Evolutionary conservation across 2,329 filamentous ascomycete genomes (phyloP), one percentile per base, ranked within the genome.

Genomic region (Daldinia sp.): DNA sequence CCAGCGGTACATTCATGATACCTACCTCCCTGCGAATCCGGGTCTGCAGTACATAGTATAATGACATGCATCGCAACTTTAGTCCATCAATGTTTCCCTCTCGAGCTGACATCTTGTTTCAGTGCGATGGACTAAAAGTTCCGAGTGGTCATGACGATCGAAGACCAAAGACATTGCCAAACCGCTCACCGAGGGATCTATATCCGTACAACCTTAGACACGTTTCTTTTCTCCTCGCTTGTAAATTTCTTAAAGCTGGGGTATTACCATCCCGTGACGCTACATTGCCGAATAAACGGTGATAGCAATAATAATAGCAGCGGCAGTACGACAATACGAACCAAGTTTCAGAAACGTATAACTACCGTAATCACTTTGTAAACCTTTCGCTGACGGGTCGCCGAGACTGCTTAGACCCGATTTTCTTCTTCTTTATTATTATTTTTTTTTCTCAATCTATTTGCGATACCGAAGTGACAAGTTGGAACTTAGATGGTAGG

Each of bases 381-480:
- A 57, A 57, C 63, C 60, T 41, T 42, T 55, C 42, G 15, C 55
- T 53, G 23, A 53, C 30, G 46, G 46, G 46, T 33, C 51, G 56
- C n/a, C 56, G 50, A 46, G 56, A 46, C 33, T 59, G 20, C 20
- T 30, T 35, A 26, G 62, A 30, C 46, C 57, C 60, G 39, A 33
- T 58, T 33, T 33, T 33, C 4, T 9, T 23, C 20, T 23, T 23
- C 20, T 23, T 23, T 23, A 23, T 23, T 33, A 33, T 33, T 33
- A 6, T 33, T 9, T 33, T 33, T 33, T 63, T 58, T 63, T 53
- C 23, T 35, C 13, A 63, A 68, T 60, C 65, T 68, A 67, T 18
- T 68, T 65, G 58, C 18, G 61, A 65, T 65, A 70, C 68, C 68
- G 68, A 70, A 39, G 53, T 18, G 46, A 56, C 54, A 30, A 63